Evolutionary conservation across 768 basidiomycete genomes (phyloP).

Genomic region (Tricholoma saponaceum): DNA sequence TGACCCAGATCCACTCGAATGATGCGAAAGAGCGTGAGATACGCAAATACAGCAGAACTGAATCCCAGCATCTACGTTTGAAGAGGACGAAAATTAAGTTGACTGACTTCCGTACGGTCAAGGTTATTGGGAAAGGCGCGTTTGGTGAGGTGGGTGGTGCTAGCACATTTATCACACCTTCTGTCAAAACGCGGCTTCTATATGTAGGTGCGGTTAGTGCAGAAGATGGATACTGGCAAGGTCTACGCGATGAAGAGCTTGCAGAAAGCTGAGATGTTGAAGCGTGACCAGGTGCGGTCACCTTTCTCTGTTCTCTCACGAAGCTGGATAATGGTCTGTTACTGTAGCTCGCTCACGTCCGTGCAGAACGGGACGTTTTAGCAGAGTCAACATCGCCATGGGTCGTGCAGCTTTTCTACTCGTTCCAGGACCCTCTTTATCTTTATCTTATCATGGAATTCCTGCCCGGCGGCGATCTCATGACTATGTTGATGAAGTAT

Average conservation of each 20-base stretch:
- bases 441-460: slow-evolving; percentile 95
- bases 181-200: slow-evolving; percentile 5
- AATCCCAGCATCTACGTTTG: slow-evolving; percentile 87
- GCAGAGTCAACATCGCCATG: slow-evolving; percentile 96
- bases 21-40: slow-evolving; percentile 90
- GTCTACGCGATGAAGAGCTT: slow-evolving; percentile 99
- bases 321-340: slow-evolving; percentile 1
- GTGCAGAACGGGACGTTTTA: slow-evolving; percentile 93
- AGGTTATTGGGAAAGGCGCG: slow-evolving; percentile 98
- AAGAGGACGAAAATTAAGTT: slow-evolving; percentile 91
- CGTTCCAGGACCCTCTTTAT: slow-evolving; percentile 94
- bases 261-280: slow-evolving; percentile 98
- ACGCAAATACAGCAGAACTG: slow-evolving; percentile 78
- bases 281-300: slow-evolving; percentile 86
- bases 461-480: slow-evolving; percentile 90
- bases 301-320: not conserved
- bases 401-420: slow-evolving; percentile 98
- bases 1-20: slow-evolving; percentile 67
- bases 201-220: slow-evolving; percentile 82
- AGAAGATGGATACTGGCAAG: slow-evolving; percentile 95
- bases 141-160: slow-evolving; percentile 80
- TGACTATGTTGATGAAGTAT: slow-evolving; percentile 99
- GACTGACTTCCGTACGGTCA: slow-evolving; percentile 91
- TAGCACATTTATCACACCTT: not conserved
- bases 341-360: slow-evolving; percentile 87